phyloP scores from a whole-genome alignment of 352 stramenopile species.

The Globisporangium solare region DNA sequence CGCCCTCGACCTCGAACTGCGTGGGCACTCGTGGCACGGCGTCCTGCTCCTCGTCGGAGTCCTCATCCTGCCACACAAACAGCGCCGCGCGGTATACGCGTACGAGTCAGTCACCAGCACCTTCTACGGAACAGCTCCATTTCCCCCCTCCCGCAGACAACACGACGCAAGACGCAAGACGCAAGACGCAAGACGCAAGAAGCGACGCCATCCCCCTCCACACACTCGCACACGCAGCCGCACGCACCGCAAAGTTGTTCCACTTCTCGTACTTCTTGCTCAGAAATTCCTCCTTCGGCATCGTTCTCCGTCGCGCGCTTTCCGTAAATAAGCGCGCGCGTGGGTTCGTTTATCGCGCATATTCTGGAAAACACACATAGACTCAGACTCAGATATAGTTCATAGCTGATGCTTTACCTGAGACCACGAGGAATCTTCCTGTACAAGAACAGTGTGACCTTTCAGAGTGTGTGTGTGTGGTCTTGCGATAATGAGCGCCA shows the following conservation, averaged over 20 bases:
- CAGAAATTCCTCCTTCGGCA: conserved; percentile 65
- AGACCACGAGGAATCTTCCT: conserved; percentile 8
- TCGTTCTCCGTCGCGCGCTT: conserved; percentile 3
- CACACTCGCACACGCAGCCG: no score
- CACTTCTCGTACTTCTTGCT: conserved; percentile 89
- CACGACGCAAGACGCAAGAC: not conserved
- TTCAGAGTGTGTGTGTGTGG: conserved; percentile 2
- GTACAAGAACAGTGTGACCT: conserved; percentile 9
- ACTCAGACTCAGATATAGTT: not conserved
- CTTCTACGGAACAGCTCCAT: no score
- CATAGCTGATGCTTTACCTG: not conserved
- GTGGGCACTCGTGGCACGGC: conserved; percentile 62
- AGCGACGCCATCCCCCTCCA: no score
- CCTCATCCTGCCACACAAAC: conserved; percentile 2
- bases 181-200: not conserved
- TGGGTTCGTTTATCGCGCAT: conserved; percentile 2
- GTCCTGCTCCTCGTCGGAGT: conserved; percentile 41
- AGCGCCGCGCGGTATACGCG: not conserved
- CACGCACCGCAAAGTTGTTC: conserved; percentile 77
- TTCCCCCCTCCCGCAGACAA: no score
- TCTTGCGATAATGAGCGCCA: no score
- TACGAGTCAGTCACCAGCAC: not conserved
- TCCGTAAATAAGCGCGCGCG: not conserved
- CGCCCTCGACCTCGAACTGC: conserved; percentile 76
- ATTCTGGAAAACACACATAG: conserved; percentile 20